These are phyloP conservation scores for Metschnikowia colocasiae DNA, from an alignment of 805 yeast genomes.

Conservation along the genomic window DNA sequence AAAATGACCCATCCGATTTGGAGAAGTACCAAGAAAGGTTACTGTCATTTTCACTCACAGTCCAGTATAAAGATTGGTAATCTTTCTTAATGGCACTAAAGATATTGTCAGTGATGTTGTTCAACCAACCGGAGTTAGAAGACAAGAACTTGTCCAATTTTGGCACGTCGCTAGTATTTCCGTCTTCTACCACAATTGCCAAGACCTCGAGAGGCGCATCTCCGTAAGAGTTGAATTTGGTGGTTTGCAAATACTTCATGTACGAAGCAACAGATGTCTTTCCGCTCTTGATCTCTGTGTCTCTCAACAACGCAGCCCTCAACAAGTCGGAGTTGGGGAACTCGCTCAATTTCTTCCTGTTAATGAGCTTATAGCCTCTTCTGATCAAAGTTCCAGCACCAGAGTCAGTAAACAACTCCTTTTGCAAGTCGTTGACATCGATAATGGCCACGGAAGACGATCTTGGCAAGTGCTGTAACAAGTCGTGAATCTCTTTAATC, in stretches of 20 bases:
- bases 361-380: conserved; percentile 87
- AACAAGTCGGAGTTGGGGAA: conserved; percentile 73
- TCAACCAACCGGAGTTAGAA: conserved; percentile 91
- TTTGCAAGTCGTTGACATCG: conserved; percentile 90
- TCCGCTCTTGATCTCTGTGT: conserved; percentile 68
- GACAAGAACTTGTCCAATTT: conserved; percentile 82
- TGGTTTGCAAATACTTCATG: conserved; percentile 62
- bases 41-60: conserved; percentile 83
- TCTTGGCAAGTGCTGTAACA: conserved; percentile 90
- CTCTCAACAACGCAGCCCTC: conserved; percentile 72
- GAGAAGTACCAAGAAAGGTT: conserved; percentile 89
- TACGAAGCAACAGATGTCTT: conserved; percentile 75
- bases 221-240: conserved; percentile 73
- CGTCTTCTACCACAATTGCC: conserved; percentile 65
- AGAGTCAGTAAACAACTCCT: conserved; percentile 95
- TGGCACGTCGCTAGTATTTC: conserved; percentile 47
- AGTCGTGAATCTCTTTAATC: conserved; percentile 93
- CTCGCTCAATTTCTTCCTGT: conserved; percentile 64
- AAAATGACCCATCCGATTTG: conserved; percentile 90
- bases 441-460: conserved; percentile 97
- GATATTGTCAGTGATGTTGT: conserved; percentile 92
- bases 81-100: conserved; percentile 79
- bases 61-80: conserved; percentile 76
- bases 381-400: conserved; percentile 99
- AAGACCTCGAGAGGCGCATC: conserved; percentile 95